A percentile compares a stretch with the other conserved stretches of the same genome.
These are phyloP conservation scores for Prinsepia uniflora DNA, from an alignment of 306 rosid genomes.

Conservation along the genomic window DNA sequence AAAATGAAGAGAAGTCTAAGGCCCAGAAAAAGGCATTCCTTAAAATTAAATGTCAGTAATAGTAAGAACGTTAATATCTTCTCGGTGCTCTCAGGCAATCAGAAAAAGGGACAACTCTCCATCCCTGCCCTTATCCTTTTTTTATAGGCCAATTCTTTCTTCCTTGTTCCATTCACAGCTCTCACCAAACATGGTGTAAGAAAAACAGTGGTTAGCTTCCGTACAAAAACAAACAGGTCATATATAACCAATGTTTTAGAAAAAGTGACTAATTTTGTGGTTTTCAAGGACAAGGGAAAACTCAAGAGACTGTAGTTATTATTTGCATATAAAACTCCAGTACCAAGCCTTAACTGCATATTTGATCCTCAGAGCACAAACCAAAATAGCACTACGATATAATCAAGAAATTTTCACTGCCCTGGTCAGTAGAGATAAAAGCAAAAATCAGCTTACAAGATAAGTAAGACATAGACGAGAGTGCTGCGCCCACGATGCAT, in stretches of 20 bases:
- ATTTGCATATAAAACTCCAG: neutral
- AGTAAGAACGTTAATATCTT: neutral
- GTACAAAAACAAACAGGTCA: neutral
- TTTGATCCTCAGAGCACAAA: neutral
- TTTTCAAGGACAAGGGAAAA: neutral
- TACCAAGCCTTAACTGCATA: neutral
- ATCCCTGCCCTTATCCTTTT: neutral
- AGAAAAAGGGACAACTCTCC: neutral
- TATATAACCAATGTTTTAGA: neutral
- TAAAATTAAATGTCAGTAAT: neutral
- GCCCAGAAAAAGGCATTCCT: neutral
- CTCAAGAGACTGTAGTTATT: neutral
- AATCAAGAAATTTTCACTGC: neutral
- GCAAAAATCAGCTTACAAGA: slow-evolving; percentile 58
- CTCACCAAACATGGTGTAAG: neutral
- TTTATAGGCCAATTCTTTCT: neutral
- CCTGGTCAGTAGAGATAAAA: slow-evolving; percentile 8
- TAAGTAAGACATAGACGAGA: slow-evolving; percentile 92
- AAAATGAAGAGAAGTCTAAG: neutral
- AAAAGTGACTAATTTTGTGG: neutral
- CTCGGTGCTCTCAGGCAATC: neutral
- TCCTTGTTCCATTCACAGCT: neutral
- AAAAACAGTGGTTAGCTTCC: neutral
- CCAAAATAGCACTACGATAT: neutral
- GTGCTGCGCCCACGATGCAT: slow-evolving; percentile 99